Evolutionary conservation across 1,139 yeast genomes (phyloP).

Genomic region (Taphrina populina): DNA sequence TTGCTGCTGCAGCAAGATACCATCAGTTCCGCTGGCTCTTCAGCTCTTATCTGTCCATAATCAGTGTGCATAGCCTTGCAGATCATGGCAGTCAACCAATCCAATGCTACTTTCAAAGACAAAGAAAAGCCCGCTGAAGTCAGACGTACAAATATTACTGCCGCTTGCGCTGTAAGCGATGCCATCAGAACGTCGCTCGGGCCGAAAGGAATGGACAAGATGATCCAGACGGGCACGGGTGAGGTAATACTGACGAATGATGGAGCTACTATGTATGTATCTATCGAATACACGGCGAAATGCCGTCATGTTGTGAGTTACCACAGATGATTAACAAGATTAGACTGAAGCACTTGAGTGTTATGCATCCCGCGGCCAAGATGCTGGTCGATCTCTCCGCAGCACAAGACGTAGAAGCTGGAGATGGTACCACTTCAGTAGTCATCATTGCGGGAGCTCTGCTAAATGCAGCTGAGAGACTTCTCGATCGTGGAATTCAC

Average conservation of each 20-base stretch:
- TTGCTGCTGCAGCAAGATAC: no score
- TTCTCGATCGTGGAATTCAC: conserved; percentile 86
- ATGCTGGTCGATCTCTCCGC: conserved; percentile 97
- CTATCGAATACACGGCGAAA: not conserved
- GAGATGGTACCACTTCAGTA: conserved; percentile 98
- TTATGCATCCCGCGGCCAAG: conserved; percentile 95
- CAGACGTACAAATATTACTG: conserved; percentile 85
- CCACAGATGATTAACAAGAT: not conserved
- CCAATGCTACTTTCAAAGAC: conserved; percentile 47
- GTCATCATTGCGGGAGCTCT: conserved; percentile 93
- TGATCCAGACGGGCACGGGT: conserved; percentile 91
- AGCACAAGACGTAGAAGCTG: conserved; percentile 97
- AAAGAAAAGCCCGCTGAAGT: conserved; percentile 98
- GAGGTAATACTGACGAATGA: conserved; percentile 94
- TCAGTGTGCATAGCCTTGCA: no score
- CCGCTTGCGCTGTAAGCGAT: conserved; percentile 87
- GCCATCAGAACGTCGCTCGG: conserved; percentile 97
- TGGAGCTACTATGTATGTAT: conserved; percentile 76
- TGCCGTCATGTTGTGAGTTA: not conserved
- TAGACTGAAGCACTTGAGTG: conserved; percentile 84
- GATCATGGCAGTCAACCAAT: conserved; percentile 20
- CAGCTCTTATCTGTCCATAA: no score
- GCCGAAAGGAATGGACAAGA: conserved; percentile 99
- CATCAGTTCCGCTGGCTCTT: no score
- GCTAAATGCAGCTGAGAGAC: conserved; percentile 88